Evolutionary conservation across 306 rosid genomes (phyloP).

Genomic region (Rosa multiflora): DNA sequence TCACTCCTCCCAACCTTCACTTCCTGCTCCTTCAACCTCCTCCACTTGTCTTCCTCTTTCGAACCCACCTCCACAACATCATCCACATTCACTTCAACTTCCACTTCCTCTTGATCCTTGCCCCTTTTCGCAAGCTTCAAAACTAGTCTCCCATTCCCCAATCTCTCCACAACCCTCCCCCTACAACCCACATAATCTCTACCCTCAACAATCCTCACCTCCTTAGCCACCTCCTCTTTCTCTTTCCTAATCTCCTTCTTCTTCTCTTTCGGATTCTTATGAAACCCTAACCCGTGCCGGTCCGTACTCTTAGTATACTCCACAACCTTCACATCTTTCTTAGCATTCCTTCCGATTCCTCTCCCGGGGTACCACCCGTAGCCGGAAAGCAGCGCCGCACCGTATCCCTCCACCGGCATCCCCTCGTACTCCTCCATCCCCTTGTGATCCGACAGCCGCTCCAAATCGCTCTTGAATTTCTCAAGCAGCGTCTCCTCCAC

Average conservation of each 20-base stretch:
- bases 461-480: conserved; percentile 56
- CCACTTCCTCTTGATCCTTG: conserved; percentile 19
- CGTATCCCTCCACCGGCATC: conserved; percentile 76
- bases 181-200: conserved; percentile 50
- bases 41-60: conserved; percentile 63
- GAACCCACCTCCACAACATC: conserved; percentile 66
- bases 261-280: not conserved
- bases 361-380: conserved; percentile 85
- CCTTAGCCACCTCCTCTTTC: conserved; percentile 31
- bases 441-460: conserved; percentile 50
- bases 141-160: conserved; percentile 35
- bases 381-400: conserved; percentile 72
- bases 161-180: conserved; percentile 45
- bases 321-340: conserved; percentile 61
- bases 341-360: conserved; percentile 76
- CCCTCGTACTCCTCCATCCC: conserved; percentile 68
- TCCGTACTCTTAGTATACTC: conserved; percentile 49
- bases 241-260: not conserved
- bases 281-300: conserved; percentile 76
- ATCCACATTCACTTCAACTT: conserved; percentile 36
- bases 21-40: conserved; percentile 47
- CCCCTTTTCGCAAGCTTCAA: conserved; percentile 40
- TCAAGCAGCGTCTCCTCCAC: conserved; percentile 40
- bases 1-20: conserved; percentile 23
- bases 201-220: conserved; percentile 58